Evolutionary conservation across 305 asterid genomes (phyloP).

Genomic region (Euphrasia arctica): DNA sequence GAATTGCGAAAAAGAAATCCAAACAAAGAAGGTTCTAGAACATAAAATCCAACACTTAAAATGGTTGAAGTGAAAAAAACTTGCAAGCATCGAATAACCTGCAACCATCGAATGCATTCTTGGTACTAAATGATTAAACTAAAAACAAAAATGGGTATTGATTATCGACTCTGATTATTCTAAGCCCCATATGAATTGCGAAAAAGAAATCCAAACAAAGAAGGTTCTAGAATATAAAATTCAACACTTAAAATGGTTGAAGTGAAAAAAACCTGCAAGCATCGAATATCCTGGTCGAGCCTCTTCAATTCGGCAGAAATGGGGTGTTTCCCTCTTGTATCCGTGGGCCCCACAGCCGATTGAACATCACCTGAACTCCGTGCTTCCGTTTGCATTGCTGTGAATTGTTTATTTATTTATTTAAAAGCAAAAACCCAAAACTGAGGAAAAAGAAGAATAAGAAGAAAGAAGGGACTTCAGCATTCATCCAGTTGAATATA

Average conservation of each 20-base stretch:
- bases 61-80: background rate
- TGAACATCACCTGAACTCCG: slow-evolving; percentile 38
- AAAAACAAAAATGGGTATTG: background rate
- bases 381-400: slow-evolving; percentile 35
- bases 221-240: background rate
- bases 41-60: background rate
- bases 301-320: slow-evolving; percentile 65
- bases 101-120: slow-evolving; percentile 6
- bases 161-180: background rate
- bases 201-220: background rate
- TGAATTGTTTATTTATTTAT: background rate
- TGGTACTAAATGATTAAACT: background rate
- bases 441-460: background rate
- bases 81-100: slow-evolving; percentile 52
- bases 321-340: slow-evolving; percentile 60
- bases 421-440: background rate
- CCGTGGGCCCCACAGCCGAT: slow-evolving; percentile 36
- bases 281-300: slow-evolving; percentile 63
- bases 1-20: background rate
- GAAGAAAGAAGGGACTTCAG: background rate
- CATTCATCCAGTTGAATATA: background rate
- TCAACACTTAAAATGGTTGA: background rate
- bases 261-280: slow-evolving; percentile 26
- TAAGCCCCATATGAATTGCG: background rate
- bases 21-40: background rate